Percentiles rank a stretch among this genome's conserved stretches.
These are phyloP conservation scores for Leishmania turanica DNA, from an alignment of 208 protist genomes.

Conservation along the genomic window DNA sequence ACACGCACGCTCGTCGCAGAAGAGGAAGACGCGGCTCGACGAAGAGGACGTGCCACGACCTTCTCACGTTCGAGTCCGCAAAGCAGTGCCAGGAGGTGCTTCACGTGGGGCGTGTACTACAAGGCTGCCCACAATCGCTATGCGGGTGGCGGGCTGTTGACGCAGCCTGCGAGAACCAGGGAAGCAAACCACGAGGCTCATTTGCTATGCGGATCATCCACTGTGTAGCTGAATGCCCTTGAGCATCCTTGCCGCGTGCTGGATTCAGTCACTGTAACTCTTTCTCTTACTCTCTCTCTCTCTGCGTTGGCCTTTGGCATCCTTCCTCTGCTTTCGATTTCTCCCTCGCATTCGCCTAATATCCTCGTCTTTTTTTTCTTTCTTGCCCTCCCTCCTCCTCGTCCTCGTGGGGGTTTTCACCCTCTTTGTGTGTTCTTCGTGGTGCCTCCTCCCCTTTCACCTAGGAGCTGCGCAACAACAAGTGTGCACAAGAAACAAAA, in stretches of 20 bases:
- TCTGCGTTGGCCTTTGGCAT: not conserved
- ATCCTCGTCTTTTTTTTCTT: not conserved
- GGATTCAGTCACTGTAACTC: not conserved
- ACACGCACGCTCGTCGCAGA: not conserved
- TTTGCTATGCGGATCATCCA: not conserved
- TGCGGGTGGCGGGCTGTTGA: not conserved
- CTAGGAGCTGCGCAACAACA: not conserved
- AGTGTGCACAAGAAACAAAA: not conserved
- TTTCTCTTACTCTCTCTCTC: not conserved
- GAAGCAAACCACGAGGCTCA: not conserved
- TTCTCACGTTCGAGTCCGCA: not conserved
- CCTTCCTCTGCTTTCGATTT: not conserved
- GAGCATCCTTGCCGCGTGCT: not conserved
- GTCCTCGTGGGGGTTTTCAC: not conserved
- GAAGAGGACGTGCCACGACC: not conserved
- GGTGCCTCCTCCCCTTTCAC: not conserved
- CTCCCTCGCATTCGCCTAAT: not conserved
- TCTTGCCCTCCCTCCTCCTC: not conserved
- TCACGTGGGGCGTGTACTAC: not conserved
- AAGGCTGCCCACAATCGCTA: not conserved
- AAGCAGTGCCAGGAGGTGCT: not conserved
- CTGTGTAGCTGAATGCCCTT: not conserved
- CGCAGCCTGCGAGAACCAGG: not conserved
- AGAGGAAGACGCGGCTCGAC: not conserved
- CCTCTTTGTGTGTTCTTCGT: not conserved